Conservation (phyloP, 345 rosid species). For the Mercurialis annua region DNA sequence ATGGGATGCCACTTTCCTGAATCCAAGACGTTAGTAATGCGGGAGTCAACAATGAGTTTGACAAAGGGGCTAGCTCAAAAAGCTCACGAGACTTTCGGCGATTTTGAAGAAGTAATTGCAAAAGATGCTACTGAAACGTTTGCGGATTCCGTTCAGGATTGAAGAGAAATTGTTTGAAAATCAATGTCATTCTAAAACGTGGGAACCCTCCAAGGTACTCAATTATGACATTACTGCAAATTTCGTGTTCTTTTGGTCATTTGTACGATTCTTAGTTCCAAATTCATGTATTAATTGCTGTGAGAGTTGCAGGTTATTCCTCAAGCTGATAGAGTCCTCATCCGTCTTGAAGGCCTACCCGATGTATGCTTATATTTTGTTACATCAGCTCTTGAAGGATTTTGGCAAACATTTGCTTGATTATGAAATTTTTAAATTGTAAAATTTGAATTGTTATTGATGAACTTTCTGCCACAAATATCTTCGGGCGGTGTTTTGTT, state of each 20-base stretch:
- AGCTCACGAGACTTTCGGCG: too few species aligned
- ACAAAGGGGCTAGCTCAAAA: too few species aligned
- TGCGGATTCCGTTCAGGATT: slow-evolving; percentile 35
- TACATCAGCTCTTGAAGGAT: too few species aligned
- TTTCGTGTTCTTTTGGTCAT: not conserved
- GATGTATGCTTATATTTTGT: slow-evolving; percentile 61
- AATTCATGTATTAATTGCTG: too few species aligned
- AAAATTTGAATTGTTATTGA: slow-evolving; percentile 11
- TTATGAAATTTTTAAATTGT: too few species aligned
- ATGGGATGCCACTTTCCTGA: too few species aligned
- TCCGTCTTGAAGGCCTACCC: slow-evolving; percentile 76
- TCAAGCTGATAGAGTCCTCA: slow-evolving; percentile 87
- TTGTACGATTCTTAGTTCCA: not conserved
- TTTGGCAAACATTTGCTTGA: too few species aligned
- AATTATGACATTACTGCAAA: not conserved
- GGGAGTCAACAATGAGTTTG: too few species aligned
- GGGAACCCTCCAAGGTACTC: slow-evolving; percentile 80
- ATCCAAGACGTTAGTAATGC: too few species aligned
- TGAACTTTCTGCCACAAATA: slow-evolving; percentile 43
- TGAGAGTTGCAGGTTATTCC: slow-evolving; percentile 67
- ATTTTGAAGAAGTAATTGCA: too few species aligned
- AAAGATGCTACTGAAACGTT: too few species aligned
- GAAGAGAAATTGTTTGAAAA: slow-evolving; percentile 44
- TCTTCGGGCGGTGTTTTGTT: slow-evolving; percentile 84
- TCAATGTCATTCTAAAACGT: slow-evolving; percentile 63